These are phyloP conservation scores for Cladosporium sp. DNA, from an alignment of 2,329 filamentous ascomycete species.

Conservation along the genomic window DNA sequence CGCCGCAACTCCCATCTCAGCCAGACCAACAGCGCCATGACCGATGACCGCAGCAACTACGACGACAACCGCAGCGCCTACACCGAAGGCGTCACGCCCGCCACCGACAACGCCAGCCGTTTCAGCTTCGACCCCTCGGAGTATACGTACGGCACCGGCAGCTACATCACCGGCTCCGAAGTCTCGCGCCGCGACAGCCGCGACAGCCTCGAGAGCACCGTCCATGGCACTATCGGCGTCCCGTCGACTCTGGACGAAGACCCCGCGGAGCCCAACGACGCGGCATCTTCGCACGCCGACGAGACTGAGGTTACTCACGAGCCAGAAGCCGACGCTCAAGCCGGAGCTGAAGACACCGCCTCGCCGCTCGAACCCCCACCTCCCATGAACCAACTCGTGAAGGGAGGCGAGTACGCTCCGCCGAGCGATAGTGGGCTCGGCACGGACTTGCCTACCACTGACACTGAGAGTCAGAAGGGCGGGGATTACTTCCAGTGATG, in stretches of 20 bases:
- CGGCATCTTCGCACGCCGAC: constrained; percentile 16
- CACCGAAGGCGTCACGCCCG: constrained; percentile 22
- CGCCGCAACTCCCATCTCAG: constrained; percentile 21
- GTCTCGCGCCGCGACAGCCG: constrained; percentile 42
- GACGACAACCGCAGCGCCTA: constrained; percentile 28
- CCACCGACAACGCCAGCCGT: constrained; percentile 29
- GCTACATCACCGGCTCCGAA: constrained; percentile 47
- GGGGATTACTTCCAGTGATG: constrained; percentile 10
- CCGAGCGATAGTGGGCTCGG: constrained; percentile 38
- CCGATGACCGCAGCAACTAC: too few species aligned
- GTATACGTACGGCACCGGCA: constrained; percentile 46
- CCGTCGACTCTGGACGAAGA: constrained; percentile 31
- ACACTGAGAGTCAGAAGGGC: neutral
- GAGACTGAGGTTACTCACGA: constrained; percentile 19
- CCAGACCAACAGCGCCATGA: constrained; percentile 20
- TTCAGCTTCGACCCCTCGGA: constrained; percentile 41
- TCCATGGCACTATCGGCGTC: constrained; percentile 28
- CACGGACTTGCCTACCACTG: constrained; percentile 34
- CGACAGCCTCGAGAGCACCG: constrained; percentile 26
- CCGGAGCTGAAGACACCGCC: constrained; percentile 3
- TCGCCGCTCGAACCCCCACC: constrained; percentile 14
- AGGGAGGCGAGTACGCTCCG: constrained; percentile 26
- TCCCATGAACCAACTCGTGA: constrained; percentile 15
- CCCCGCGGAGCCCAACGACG: constrained; percentile 16
- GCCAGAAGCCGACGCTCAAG: constrained; percentile 11